Conservation (phyloP, 164 flowering plant genomes). For the Tinospora cordifolia region DNA sequence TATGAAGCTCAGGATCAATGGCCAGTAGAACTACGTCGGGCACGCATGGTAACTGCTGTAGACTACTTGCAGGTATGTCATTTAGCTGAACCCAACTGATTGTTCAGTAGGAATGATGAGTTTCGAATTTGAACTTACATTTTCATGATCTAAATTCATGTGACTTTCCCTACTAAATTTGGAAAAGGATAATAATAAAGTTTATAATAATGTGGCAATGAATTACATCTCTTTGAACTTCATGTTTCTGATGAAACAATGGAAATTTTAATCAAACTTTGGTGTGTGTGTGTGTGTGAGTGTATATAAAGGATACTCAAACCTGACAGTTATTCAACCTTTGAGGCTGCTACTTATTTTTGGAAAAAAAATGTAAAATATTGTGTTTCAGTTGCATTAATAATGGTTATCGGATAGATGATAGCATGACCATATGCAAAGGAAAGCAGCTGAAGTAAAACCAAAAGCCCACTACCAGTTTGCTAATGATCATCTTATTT, state of each 20-base stretch:
- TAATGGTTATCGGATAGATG: background rate
- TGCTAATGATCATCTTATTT: background rate
- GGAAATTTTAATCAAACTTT: background rate
- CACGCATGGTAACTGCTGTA: slow-evolving; percentile 78
- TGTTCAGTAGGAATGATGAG: background rate
- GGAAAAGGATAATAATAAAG: background rate
- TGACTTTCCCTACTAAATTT: background rate
- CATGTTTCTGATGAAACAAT: background rate
- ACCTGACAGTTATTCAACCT: background rate
- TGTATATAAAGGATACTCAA: background rate
- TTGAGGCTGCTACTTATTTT: background rate
- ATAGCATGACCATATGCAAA: background rate
- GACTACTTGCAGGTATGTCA: slow-evolving; percentile 76
- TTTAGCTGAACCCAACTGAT: no score
- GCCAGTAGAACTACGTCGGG: slow-evolving; percentile 76
- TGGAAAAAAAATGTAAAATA: background rate
- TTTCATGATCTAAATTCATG: background rate
- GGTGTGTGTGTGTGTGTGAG: no score
- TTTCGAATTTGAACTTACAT: background rate
- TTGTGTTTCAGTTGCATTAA: background rate
- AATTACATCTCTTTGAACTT: background rate
- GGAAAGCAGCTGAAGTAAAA: background rate
- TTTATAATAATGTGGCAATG: background rate
- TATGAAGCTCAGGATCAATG: slow-evolving; percentile 95
- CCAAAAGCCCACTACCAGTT: background rate